Percentiles rank a stretch among this genome's conserved stretches.
phyloP scores from a whole-genome alignment of 164 flowering plant species.

The Vitis labrusca region DNA sequence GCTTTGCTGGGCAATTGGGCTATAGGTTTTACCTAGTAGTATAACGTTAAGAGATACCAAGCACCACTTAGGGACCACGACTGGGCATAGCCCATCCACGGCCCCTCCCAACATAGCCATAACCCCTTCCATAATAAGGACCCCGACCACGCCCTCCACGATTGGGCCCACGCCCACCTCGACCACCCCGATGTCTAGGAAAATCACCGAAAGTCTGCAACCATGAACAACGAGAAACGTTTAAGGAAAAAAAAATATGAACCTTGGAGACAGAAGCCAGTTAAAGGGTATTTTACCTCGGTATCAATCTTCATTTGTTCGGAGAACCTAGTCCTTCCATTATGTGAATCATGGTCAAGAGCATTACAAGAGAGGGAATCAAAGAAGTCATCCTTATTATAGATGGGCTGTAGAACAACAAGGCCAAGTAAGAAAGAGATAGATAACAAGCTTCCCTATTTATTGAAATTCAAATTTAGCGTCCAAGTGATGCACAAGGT shows the following conservation, averaged over 20 bases:
- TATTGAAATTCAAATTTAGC: background rate
- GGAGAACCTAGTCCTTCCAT: slow-evolving; percentile 63
- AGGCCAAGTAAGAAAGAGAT: background rate
- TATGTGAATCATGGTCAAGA: slow-evolving; percentile 39
- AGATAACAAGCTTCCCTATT: background rate
- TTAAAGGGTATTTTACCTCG: slow-evolving; percentile 44
- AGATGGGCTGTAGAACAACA: slow-evolving; percentile 54
- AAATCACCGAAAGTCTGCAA: slow-evolving; percentile 81
- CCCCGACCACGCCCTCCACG: slow-evolving; percentile 64
- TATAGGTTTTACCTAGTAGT: background rate
- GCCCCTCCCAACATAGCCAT: slow-evolving; percentile 67
- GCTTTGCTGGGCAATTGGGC: too few relatives aligned
- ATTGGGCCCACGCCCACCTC: slow-evolving; percentile 70
- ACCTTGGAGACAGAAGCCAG: background rate
- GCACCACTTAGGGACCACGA: slow-evolving; percentile 5
- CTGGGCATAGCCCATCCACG: slow-evolving; percentile 12
- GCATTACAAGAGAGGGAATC: slow-evolving; percentile 74
- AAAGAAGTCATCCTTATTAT: slow-evolving; percentile 86
- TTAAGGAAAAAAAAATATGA: background rate
- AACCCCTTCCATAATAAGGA: slow-evolving; percentile 57
- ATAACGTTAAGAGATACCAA: slow-evolving; percentile 2
- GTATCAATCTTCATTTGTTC: slow-evolving; percentile 75
- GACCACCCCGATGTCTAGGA: slow-evolving; percentile 60
- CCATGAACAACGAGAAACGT: background rate
- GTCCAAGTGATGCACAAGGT: background rate